A percentile compares a stretch with the other conserved stretches of the same genome.
These are phyloP conservation scores for Paraphoma chrysanthemicola DNA, from an alignment of 2,329 filamentous ascomycete species.

Conservation along the genomic window DNA sequence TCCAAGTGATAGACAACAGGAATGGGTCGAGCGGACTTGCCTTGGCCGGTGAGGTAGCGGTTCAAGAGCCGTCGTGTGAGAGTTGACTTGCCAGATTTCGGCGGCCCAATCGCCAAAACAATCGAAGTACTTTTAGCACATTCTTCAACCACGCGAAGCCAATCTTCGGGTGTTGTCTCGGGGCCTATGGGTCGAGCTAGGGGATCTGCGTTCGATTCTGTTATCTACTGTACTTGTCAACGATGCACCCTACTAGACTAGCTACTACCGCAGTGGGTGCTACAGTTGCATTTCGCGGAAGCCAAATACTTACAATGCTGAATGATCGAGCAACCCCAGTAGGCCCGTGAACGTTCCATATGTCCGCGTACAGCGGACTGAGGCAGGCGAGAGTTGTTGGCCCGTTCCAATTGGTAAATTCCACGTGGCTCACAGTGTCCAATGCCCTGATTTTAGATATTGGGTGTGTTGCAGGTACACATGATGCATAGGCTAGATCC, in stretches of 20 bases:
- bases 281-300: neutral
- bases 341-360: conserved; percentile 65
- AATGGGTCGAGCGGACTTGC: conserved; percentile 30
- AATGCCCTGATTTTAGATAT: conserved; percentile 68
- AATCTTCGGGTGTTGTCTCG: conserved; percentile 67
- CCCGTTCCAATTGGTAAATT: conserved; percentile 53
- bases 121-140: conserved; percentile 43
- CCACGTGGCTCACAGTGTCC: conserved; percentile 60
- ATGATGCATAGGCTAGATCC: conserved; percentile 57
- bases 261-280: too few relatives aligned
- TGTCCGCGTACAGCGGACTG: conserved; percentile 69
- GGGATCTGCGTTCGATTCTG: conserved; percentile 34
- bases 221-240: conserved; percentile 26
- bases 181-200: conserved; percentile 36
- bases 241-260: neutral
- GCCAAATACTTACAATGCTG: conserved; percentile 34
- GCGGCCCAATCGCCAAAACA: conserved; percentile 72
- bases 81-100: conserved; percentile 78
- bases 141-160: conserved; percentile 52
- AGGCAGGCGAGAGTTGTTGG: conserved; percentile 64
- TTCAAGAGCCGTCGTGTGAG: conserved; percentile 73
- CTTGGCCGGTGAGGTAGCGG: conserved; percentile 64
- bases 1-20: conserved; percentile 69
- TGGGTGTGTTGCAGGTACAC: conserved; percentile 73
- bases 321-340: conserved; percentile 37